phyloP scores from a whole-genome alignment of 1,284 basidiomycete species.

The Takashimella tepidaria region DNA sequence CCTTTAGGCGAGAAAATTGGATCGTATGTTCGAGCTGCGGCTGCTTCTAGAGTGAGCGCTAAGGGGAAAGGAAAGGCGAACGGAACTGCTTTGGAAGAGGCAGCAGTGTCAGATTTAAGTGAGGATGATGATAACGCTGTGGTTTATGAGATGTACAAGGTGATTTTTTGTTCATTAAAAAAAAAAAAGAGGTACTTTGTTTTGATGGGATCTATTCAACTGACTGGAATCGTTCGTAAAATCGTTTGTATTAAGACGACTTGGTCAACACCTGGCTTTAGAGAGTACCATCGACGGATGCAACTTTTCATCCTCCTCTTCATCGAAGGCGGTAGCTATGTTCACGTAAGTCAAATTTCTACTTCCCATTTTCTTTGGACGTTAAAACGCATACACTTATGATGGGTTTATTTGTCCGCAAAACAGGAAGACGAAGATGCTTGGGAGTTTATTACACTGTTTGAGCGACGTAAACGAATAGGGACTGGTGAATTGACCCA shows the following conservation, averaged over 20 bases:
- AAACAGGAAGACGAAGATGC: slow-evolving; percentile 67
- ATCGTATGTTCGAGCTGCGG: slow-evolving; percentile 60
- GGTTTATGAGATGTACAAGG: slow-evolving; percentile 80
- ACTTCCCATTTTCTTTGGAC: too few relatives aligned
- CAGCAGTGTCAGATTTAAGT: slow-evolving; percentile 47
- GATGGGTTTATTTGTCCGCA: background rate
- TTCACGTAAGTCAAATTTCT: slow-evolving; percentile 59
- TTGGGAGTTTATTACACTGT: slow-evolving; percentile 84
- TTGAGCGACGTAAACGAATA: slow-evolving; percentile 68
- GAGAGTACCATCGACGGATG: slow-evolving; percentile 88
- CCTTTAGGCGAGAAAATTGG: slow-evolving; percentile 72
- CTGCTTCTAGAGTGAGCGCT: slow-evolving; percentile 30
- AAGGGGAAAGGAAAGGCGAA: slow-evolving; percentile 54
- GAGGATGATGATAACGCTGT: slow-evolving; percentile 59
- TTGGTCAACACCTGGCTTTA: slow-evolving; percentile 83
- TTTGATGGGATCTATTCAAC: background rate
- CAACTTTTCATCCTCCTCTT: slow-evolving; percentile 91
- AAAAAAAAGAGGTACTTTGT: background rate
- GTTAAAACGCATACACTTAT: too few relatives aligned
- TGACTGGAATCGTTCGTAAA: too few relatives aligned
- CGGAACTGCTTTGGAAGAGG: slow-evolving; percentile 23
- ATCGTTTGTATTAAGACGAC: slow-evolving; percentile 69
- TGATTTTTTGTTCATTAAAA: slow-evolving; percentile 46
- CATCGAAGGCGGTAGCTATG: slow-evolving; percentile 92
- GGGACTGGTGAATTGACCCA: slow-evolving; percentile 55